Evolutionary conservation across 1,284 basidiomycete genomes (phyloP).

Genomic region (Exobasidium cylindrosporum): DNA sequence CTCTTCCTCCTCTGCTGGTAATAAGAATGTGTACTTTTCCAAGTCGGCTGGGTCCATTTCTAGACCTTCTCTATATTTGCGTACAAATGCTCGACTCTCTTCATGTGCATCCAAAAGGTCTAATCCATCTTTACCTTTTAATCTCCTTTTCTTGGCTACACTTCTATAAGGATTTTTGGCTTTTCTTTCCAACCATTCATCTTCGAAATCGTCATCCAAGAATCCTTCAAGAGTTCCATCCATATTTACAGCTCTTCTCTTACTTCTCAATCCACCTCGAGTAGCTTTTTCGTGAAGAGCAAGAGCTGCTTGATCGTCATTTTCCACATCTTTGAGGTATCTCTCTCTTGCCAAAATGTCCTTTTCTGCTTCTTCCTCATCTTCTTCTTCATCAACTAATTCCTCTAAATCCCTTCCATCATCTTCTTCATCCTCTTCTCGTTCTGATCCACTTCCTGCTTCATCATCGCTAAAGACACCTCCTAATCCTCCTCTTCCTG

Average conservation of each 20-base stretch:
- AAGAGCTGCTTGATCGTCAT: conserved; percentile 36
- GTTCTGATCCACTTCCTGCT: conserved; percentile 23
- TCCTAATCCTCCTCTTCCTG: conserved; percentile 33
- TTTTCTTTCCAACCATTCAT: conserved; percentile 33
- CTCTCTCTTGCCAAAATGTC: conserved; percentile 34
- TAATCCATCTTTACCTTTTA: conserved; percentile 41
- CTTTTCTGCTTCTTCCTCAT: conserved; percentile 44
- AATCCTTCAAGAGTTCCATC: conserved; percentile 35
- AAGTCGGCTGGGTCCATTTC: conserved; percentile 24
- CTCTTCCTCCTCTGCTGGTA: conserved; percentile 15
- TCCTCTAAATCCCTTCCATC: conserved; percentile 43
- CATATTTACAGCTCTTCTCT: conserved; percentile 22
- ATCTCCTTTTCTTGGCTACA: conserved; percentile 32
- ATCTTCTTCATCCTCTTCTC: conserved; percentile 40
- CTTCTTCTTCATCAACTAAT: conserved; percentile 46
- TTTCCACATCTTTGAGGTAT: conserved; percentile 38
- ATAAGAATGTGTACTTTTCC: conserved; percentile 38
- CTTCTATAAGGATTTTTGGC: conserved; percentile 23
- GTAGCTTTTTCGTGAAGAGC: conserved; percentile 42
- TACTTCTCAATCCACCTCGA: conserved; percentile 35
- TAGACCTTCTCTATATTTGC: conserved; percentile 37
- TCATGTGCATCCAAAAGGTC: conserved; percentile 34
- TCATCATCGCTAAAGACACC: conserved; percentile 43
- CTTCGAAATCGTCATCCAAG: conserved; percentile 50
- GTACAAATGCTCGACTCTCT: conserved; percentile 43